Evolutionary conservation across 257 asterid genomes (phyloP).

Genomic region (Solanum ahanhuiri): DNA sequence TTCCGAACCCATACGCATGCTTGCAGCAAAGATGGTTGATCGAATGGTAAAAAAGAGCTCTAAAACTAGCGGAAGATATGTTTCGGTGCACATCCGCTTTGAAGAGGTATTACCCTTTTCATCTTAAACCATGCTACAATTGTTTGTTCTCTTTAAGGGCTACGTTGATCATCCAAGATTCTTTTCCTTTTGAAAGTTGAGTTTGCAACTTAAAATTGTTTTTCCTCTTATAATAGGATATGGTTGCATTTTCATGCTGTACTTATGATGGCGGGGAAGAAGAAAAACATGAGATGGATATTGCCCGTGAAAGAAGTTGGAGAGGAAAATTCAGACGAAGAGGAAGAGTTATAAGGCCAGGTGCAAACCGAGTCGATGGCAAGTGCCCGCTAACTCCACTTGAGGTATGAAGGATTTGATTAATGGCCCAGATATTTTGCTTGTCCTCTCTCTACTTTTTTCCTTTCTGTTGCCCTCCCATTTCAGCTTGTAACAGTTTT

Average conservation of each 20-base stretch:
- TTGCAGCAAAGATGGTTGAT: constrained; percentile 96
- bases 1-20: constrained; percentile 87
- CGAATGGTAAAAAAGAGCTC: constrained; percentile 78
- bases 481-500: not conserved
- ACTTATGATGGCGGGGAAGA: constrained; percentile 91
- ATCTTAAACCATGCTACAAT: not conserved
- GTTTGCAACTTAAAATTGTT: not conserved
- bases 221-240: constrained; percentile 49
- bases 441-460: not conserved
- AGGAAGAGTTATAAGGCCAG: constrained; percentile 91
- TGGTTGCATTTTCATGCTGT: constrained; percentile 99
- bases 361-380: constrained; percentile 89
- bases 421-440: not conserved
- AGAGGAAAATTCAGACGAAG: constrained; percentile 89
- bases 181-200: not conserved
- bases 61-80: constrained; percentile 65
- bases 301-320: constrained; percentile 98
- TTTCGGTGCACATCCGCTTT: constrained; percentile 90
- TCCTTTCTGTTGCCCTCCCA: not conserved
- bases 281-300: constrained; percentile 90
- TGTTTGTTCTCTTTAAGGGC: not conserved
- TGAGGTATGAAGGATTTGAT: constrained; percentile 43
- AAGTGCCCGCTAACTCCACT: constrained; percentile 95
- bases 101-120: constrained; percentile 62
- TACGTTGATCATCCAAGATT: not conserved